Evolutionary conservation across 306 rosid species (phyloP).

Genomic region (Abrus precatorius): DNA sequence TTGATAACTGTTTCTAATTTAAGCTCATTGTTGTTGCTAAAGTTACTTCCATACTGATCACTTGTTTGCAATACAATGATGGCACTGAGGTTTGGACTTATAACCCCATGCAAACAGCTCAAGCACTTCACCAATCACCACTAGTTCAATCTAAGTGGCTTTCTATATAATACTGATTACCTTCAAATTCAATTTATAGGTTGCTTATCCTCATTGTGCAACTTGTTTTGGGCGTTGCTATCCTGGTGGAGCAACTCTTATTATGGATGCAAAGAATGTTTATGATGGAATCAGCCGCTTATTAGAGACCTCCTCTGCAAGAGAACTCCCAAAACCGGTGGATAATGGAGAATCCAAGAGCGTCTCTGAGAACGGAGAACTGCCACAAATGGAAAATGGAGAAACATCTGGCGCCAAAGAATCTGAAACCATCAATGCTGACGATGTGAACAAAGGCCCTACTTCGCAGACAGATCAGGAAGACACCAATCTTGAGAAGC

Average conservation of each 20-base stretch:
- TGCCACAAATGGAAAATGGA: slow-evolving; percentile 71
- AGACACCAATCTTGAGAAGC: slow-evolving; percentile 52
- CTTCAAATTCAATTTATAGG: slow-evolving; percentile 58
- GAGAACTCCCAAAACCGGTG: slow-evolving; percentile 74
- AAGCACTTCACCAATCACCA: slow-evolving; percentile 10
- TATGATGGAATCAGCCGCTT: slow-evolving; percentile 81
- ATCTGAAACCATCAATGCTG: slow-evolving; percentile 48
- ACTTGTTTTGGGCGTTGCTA: slow-evolving; percentile 96
- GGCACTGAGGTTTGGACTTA: background rate
- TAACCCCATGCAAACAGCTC: background rate
- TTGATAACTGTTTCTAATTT: slow-evolving; percentile 18
- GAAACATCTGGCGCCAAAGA: slow-evolving; percentile 56
- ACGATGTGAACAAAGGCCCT: slow-evolving; percentile 55
- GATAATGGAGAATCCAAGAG: slow-evolving; percentile 58
- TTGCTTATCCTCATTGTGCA: slow-evolving; percentile 89
- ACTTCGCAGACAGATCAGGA: slow-evolving; percentile 51
- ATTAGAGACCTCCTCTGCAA: slow-evolving; percentile 69
- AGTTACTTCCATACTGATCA: slow-evolving; percentile 1
- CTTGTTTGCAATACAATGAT: background rate
- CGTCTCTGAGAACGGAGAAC: slow-evolving; percentile 66
- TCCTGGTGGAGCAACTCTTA: slow-evolving; percentile 76
- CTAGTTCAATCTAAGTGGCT: slow-evolving; percentile 10
- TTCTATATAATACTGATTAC: slow-evolving; percentile 31
- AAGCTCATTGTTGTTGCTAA: slow-evolving; percentile 23
- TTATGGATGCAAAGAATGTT: slow-evolving; percentile 77